Evolutionary conservation across 192 early-diverging fungal species (phyloP).

Genomic region (Coemansia sp.): DNA sequence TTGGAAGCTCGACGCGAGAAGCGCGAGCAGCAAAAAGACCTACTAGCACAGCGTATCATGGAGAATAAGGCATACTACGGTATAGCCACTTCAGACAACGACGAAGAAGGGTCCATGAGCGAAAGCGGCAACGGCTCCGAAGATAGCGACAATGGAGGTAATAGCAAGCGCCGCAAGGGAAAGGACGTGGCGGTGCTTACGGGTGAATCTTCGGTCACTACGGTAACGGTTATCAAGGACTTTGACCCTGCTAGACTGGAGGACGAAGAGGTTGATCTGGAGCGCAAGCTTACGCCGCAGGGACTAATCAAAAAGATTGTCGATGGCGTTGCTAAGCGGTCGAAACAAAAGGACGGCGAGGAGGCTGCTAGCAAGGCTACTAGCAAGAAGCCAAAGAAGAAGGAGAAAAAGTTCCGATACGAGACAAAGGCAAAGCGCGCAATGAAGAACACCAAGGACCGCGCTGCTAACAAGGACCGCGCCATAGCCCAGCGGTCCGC

Average conservation of each 20-base stretch:
- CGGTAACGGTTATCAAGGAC: conserved; percentile 69
- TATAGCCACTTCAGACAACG: conserved; percentile 30
- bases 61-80: conserved; percentile 37
- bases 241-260: conserved; percentile 53
- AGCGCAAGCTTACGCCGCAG: conserved; percentile 26
- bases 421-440: conserved; percentile 49
- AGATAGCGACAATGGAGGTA: conserved; percentile 6
- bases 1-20: conserved; percentile 52
- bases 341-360: not conserved
- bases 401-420: conserved; percentile 50
- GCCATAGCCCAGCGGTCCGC: conserved; percentile 4
- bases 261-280: conserved; percentile 12
- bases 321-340: conserved; percentile 3
- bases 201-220: conserved; percentile 59
- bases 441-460: conserved; percentile 5
- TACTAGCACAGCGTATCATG: conserved; percentile 55
- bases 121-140: conserved; percentile 5
- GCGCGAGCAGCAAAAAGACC: conserved; percentile 58
- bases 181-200: conserved; percentile 58
- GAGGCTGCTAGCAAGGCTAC: not conserved
- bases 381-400: conserved; percentile 14
- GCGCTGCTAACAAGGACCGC: conserved; percentile 6
- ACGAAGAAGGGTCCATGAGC: not conserved
- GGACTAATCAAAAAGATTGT: conserved; percentile 21
- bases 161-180: conserved; percentile 21